These are phyloP conservation scores for Pythium insidiosum DNA, from an alignment of 352 stramenopile genomes.

Conservation along the genomic window DNA sequence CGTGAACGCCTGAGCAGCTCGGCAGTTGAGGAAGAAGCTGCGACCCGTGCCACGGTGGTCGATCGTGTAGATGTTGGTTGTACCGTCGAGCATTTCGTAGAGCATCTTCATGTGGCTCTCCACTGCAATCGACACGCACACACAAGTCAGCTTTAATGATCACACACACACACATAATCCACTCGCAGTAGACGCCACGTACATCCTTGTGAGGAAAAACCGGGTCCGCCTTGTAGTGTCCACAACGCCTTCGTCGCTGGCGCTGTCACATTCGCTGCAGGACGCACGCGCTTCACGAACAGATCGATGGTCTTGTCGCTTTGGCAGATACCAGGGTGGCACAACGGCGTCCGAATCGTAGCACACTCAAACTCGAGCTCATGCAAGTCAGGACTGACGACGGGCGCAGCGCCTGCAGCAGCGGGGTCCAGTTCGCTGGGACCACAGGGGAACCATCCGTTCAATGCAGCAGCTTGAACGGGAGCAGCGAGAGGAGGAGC, in stretches of 20 bases:
- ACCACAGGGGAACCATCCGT: too few species aligned
- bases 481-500: too few species aligned
- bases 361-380: constrained; percentile 53
- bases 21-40: constrained; percentile 28
- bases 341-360: constrained; percentile 24
- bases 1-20: constrained; percentile 23
- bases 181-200: too few species aligned
- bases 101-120: constrained; percentile 26
- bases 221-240: constrained; percentile 38
- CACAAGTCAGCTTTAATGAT: too few species aligned
- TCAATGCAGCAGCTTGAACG: too few species aligned
- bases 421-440: too few species aligned
- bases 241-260: constrained; percentile 25
- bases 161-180: too few species aligned
- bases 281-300: constrained; percentile 41
- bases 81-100: constrained; percentile 20
- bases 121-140: too few species aligned
- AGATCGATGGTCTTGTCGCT: too few species aligned
- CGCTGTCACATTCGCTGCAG: constrained; percentile 9
- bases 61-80: constrained; percentile 44
- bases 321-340: constrained; percentile 24
- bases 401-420: too few species aligned
- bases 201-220: constrained; percentile 23
- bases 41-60: too few species aligned
- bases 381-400: too few species aligned